Conservation (phyloP, 495 filamentous ascomycete species). For the Glonium stellatum region DNA sequence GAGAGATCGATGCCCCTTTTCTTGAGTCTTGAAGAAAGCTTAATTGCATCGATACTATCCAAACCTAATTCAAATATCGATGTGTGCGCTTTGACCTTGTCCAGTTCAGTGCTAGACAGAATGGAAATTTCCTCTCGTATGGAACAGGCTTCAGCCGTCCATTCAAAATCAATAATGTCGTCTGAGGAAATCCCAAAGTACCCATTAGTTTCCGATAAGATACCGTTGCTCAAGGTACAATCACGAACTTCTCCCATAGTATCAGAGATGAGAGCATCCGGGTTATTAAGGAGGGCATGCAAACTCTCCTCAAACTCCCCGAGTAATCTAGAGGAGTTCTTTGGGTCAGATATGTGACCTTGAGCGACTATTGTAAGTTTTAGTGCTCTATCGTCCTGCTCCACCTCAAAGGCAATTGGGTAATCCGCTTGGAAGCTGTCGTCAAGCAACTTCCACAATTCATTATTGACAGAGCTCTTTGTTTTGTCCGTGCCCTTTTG, state of each 20-base stretch:
- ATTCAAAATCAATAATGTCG: conserved; percentile 40
- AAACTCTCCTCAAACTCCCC: conserved; percentile 37
- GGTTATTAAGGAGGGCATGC: conserved; percentile 16
- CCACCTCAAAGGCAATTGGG: conserved; percentile 66
- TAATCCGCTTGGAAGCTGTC: conserved; percentile 53
- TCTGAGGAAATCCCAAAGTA: conserved; percentile 3
- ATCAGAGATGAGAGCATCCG: conserved; percentile 16
- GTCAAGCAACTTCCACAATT: conserved; percentile 51
- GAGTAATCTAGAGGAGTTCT: conserved; percentile 36
- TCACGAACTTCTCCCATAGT: not conserved
- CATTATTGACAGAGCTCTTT: conserved; percentile 20
- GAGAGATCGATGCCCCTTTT: conserved; percentile 50
- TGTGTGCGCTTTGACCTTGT: conserved; percentile 46
- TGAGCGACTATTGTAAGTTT: conserved; percentile 50
- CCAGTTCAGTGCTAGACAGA: conserved; percentile 47
- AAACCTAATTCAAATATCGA: conserved; percentile 59
- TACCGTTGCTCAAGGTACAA: not conserved
- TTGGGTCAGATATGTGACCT: conserved; percentile 32
- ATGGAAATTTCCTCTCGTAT: conserved; percentile 55
- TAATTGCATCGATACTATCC: conserved; percentile 64
- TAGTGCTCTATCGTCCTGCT: conserved; percentile 44
- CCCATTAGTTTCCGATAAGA: not conserved
- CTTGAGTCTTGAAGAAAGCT: conserved; percentile 59
- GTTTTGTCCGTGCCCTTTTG: conserved; percentile 44
- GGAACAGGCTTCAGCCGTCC: conserved; percentile 44